phyloP scores from a whole-genome alignment of 768 basidiomycete species.

The Lenzites betulinus region DNA sequence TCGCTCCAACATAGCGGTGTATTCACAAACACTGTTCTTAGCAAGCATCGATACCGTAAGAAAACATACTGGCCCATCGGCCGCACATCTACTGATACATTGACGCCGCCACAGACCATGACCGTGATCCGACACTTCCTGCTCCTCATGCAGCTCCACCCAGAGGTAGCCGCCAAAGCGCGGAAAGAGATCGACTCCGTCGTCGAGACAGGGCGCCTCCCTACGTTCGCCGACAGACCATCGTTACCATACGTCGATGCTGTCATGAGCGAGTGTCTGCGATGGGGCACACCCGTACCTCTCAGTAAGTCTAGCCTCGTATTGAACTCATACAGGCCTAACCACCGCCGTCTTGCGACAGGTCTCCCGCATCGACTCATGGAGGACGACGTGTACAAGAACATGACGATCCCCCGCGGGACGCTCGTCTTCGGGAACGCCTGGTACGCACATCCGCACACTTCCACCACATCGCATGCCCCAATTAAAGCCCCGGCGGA shows the following conservation, averaged over 20 bases:
- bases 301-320: constrained; percentile 42
- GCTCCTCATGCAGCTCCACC: constrained; percentile 65
- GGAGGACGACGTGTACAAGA: constrained; percentile 65
- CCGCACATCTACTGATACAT: neutral
- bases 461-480: neutral
- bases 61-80: constrained; percentile 10
- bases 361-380: constrained; percentile 65
- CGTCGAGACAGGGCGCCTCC: constrained; percentile 57
- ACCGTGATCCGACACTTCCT: constrained; percentile 61
- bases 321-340: neutral
- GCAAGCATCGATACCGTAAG: constrained; percentile 66
- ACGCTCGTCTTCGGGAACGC: constrained; percentile 65
- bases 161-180: constrained; percentile 55
- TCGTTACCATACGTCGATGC: constrained; percentile 61
- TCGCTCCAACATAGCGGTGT: neutral
- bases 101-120: constrained; percentile 44
- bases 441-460: constrained; percentile 40
- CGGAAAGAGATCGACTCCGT: constrained; percentile 68
- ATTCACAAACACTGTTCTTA: neutral
- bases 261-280: constrained; percentile 53
- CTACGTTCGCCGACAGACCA: constrained; percentile 56
- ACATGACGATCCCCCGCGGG: constrained; percentile 61
- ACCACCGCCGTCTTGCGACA: constrained; percentile 25
- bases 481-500: neutral
- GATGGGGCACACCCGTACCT: constrained; percentile 62